Evolutionary conservation across 306 rosid genomes (phyloP).

Genomic region (Gillenia trifoliata): DNA sequence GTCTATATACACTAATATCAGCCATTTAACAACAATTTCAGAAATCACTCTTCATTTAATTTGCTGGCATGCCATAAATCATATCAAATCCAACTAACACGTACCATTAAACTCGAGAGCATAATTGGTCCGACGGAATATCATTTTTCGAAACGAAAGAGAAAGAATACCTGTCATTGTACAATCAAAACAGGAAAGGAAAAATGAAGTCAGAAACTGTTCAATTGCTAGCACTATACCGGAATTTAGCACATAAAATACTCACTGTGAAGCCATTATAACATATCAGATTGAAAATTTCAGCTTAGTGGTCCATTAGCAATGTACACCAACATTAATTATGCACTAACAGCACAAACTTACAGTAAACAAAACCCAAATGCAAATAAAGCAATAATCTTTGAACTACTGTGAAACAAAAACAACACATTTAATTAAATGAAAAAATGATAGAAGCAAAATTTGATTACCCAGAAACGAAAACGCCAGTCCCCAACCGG

Average conservation of each 20-base stretch:
- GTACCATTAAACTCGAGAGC: constrained; percentile 65
- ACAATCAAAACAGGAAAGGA: background rate
- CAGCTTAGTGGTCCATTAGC: background rate
- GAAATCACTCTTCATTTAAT: background rate
- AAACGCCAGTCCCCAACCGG: constrained; percentile 82
- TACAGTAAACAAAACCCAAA: background rate
- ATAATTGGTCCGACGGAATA: constrained; percentile 63
- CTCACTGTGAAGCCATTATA: background rate
- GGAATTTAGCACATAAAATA: background rate
- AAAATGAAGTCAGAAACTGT: background rate
- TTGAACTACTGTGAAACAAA: background rate
- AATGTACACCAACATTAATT: background rate
- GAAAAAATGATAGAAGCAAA: too few species aligned
- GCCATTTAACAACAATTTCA: constrained; percentile 9
- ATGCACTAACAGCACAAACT: background rate
- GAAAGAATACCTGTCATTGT: constrained; percentile 65
- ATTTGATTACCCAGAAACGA: constrained; percentile 61
- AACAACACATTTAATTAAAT: background rate
- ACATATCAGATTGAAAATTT: background rate
- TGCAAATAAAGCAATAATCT: background rate
- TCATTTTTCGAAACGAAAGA: constrained; percentile 69
- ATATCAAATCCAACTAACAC: constrained; percentile 19
- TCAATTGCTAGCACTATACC: background rate
- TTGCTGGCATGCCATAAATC: background rate
- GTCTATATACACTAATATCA: background rate